Conservation (phyloP, 1,139 yeast species). For the Taiozyma sp. region DNA sequence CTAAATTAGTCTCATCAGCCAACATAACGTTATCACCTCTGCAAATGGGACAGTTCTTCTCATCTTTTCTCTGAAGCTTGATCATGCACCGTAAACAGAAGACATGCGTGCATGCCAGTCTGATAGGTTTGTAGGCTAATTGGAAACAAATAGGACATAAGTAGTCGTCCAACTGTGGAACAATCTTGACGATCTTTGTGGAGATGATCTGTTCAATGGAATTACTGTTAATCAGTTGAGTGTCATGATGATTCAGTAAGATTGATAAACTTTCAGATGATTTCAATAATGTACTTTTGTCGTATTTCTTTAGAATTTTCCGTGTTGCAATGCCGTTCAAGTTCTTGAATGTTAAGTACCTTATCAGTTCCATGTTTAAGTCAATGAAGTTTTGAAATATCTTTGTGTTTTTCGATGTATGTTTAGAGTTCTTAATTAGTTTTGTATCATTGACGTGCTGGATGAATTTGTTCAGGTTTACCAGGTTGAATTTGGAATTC, state of each 20-base stretch:
- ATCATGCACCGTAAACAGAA: slow-evolving; percentile 72
- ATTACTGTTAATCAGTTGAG: slow-evolving; percentile 8
- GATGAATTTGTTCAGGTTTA: slow-evolving; percentile 36
- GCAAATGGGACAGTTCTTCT: slow-evolving; percentile 66
- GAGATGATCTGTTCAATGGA: slow-evolving; percentile 43
- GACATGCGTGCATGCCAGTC: slow-evolving; percentile 57
- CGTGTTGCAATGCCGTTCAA: slow-evolving; percentile 60
- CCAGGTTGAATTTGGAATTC: slow-evolving; percentile 44
- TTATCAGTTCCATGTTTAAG: slow-evolving; percentile 51
- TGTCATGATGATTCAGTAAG: slow-evolving; percentile 25
- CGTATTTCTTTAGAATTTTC: slow-evolving; percentile 70
- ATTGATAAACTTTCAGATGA: slow-evolving; percentile 45
- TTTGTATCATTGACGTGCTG: slow-evolving; percentile 38
- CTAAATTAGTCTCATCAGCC: slow-evolving; percentile 62
- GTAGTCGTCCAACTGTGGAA: slow-evolving; percentile 74
- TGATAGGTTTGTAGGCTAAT: slow-evolving; percentile 67
- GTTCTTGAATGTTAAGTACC: slow-evolving; percentile 56
- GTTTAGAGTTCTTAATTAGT: slow-evolving; percentile 40
- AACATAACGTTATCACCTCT: slow-evolving; percentile 48
- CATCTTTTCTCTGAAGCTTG: slow-evolving; percentile 53
- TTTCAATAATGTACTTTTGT: slow-evolving; percentile 61
- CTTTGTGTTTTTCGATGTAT: slow-evolving; percentile 37
- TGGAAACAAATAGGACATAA: slow-evolving; percentile 69
- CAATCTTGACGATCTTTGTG: slow-evolving; percentile 45
- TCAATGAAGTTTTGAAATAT: slow-evolving; percentile 48